phyloP scores from a whole-genome alignment of 257 asterid genomes.

The Gynochthodes officinalis region DNA sequence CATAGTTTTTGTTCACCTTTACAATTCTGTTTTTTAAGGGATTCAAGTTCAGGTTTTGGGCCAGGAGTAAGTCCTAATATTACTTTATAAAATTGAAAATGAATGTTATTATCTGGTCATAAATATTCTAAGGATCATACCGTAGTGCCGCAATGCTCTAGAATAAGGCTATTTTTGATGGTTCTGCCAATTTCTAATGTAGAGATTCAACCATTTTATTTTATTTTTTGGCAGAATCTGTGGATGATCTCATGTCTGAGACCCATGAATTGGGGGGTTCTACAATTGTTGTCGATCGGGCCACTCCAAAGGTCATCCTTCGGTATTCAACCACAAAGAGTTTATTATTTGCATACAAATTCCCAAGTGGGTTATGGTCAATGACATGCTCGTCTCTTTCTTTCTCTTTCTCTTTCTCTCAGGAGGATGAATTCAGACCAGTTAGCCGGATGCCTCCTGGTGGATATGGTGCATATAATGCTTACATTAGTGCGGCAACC shows the following conservation, averaged over 20 bases:
- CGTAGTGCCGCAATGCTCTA: not conserved
- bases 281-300: slow-evolving; percentile 89
- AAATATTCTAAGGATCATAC: not conserved
- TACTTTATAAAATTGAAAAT: not conserved
- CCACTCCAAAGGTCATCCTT: slow-evolving; percentile 76
- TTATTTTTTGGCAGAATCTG: slow-evolving; percentile 62
- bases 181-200: not conserved
- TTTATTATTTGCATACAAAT: not conserved
- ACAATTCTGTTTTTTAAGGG: not conserved
- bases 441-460: slow-evolving; percentile 60
- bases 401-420: not conserved
- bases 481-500: slow-evolving; percentile 87
- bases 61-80: not conserved
- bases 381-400: not conserved
- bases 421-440: slow-evolving; percentile 93
- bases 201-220: not conserved
- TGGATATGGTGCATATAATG: slow-evolving; percentile 96
- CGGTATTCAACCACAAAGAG: not conserved
- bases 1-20: not conserved
- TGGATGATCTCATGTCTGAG: slow-evolving; percentile 91
- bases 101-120: not conserved
- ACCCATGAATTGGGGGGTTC: slow-evolving; percentile 96
- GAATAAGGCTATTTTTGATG: not conserved
- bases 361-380: not conserved
- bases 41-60: not conserved